Evolutionary conservation across 108 stramenopile genomes (phyloP).

Genomic region (Nannochloropsis oceanica): DNA sequence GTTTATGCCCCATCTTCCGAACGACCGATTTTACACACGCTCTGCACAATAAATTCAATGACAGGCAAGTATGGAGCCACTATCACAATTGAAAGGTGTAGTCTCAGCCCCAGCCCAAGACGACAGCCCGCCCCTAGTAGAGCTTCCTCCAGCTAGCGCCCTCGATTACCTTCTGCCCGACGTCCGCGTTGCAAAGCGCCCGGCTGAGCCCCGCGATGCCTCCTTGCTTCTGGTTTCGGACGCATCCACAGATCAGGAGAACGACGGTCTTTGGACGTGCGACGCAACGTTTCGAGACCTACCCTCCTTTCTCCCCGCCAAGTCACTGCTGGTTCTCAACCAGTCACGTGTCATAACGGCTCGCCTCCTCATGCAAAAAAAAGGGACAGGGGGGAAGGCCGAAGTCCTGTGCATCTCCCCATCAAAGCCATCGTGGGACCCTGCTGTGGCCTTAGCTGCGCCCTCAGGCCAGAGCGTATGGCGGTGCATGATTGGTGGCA

Average conservation of each 20-base stretch:
- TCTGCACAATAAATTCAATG: no score
- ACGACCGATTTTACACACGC: no score
- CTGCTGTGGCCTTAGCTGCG: not conserved
- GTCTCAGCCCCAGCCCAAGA: no score
- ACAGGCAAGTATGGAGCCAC: no score
- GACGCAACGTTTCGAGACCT: not conserved
- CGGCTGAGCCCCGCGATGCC: slow-evolving; percentile 40
- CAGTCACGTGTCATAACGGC: slow-evolving; percentile 39
- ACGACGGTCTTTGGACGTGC: slow-evolving; percentile 8
- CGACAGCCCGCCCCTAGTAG: not conserved
- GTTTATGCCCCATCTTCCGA: no score
- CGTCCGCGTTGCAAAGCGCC: slow-evolving; percentile 35
- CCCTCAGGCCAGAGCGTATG: not conserved
- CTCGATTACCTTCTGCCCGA: slow-evolving; percentile 23
- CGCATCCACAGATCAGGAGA: not conserved
- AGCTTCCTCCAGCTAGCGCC: not conserved
- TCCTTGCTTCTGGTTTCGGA: slow-evolving; percentile 28
- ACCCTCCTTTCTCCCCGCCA: not conserved
- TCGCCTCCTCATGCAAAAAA: slow-evolving; percentile 13
- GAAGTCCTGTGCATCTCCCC: not conserved
- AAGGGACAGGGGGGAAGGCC: not conserved
- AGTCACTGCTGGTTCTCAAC: slow-evolving; percentile 36
- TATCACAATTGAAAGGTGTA: no score
- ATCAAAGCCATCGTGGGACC: not conserved
- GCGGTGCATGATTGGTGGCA: not conserved